Conservation (phyloP, 139 green algal genomes). For the Chlamydomonas schloesseri region DNA sequence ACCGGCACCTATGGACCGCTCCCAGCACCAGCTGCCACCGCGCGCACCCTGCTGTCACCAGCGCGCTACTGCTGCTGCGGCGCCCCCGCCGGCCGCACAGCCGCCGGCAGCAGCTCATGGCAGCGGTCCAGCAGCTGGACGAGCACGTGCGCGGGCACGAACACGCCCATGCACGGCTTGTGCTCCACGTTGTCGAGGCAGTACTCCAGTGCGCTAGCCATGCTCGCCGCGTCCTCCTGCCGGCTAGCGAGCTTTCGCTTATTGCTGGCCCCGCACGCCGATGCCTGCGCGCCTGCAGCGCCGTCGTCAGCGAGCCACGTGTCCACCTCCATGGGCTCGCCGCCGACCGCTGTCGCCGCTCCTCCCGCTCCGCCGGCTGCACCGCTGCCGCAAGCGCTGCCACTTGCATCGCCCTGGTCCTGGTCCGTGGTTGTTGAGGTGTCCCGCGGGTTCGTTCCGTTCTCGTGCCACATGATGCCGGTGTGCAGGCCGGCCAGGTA, state of each 20-base stretch:
- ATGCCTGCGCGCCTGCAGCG: neutral
- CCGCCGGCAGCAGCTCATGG: neutral
- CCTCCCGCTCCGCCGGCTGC: neutral
- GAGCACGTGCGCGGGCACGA: conserved; percentile 15
- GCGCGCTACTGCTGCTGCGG: neutral
- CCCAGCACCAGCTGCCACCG: neutral
- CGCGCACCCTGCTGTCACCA: neutral
- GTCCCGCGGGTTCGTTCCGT: neutral
- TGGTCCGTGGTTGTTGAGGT: conserved; percentile 13
- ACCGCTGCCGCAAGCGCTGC: neutral
- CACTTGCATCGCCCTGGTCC: conserved; percentile 1
- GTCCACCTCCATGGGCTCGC: conserved; percentile 2
- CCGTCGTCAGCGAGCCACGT: conserved; percentile 7
- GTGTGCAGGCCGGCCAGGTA: conserved; percentile 19
- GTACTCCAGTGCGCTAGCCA: neutral
- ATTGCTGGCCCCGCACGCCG: neutral
- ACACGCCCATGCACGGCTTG: conserved; percentile 4
- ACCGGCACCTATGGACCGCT: neutral
- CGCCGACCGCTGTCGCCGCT: neutral
- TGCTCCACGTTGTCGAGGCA: conserved; percentile 1
- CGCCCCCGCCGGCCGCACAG: neutral
- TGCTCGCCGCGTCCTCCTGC: neutral
- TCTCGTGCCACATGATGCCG: neutral
- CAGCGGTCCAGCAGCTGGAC: neutral
- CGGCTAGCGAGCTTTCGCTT: conserved; percentile 2